Percentiles rank a stretch among this genome's conserved stretches.
Conservation (phyloP, 805 yeast species). For the Saturnispora kantuleensis region DNA sequence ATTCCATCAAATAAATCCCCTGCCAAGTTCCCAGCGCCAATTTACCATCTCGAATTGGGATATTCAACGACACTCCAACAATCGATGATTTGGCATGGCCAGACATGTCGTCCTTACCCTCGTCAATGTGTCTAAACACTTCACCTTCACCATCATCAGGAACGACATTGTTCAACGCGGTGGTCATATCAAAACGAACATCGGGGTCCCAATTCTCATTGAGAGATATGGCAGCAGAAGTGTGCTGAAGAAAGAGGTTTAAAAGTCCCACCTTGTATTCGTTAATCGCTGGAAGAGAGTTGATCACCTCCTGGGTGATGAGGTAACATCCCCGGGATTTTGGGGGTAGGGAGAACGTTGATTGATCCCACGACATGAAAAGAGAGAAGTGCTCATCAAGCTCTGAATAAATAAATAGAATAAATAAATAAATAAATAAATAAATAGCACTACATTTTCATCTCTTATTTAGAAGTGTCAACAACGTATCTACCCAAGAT, state of each 20-base stretch:
- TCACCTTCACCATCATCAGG: slow-evolving; percentile 50
- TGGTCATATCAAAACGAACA: slow-evolving; percentile 60
- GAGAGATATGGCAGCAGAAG: slow-evolving; percentile 66
- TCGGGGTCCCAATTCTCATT: slow-evolving; percentile 79
- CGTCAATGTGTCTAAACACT: slow-evolving; percentile 55
- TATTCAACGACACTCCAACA: slow-evolving; percentile 53
- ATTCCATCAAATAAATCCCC: slow-evolving; percentile 69
- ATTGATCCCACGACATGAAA: slow-evolving; percentile 45
- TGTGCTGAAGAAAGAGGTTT: slow-evolving; percentile 65
- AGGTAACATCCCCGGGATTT: slow-evolving; percentile 61
- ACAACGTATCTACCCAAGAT: slow-evolving; percentile 57
- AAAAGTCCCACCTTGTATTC: slow-evolving; percentile 53
- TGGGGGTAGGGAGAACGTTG: slow-evolving; percentile 42
- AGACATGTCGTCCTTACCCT: slow-evolving; percentile 81
- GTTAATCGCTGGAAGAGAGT: slow-evolving; percentile 48
- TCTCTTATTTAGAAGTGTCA: slow-evolving; percentile 33
- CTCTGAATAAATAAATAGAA: background rate
- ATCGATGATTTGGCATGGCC: slow-evolving; percentile 60
- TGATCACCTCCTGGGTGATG: slow-evolving; percentile 55
- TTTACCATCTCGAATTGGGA: slow-evolving; percentile 62
- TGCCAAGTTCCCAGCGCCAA: slow-evolving; percentile 80
- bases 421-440: background rate
- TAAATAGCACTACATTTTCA: background rate
- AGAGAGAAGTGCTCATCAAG: background rate
- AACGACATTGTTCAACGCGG: slow-evolving; percentile 51